Evolutionary conservation across 257 asterid genomes (phyloP), one percentile per base, ranked within the genome.

Genomic region (Oldenlandia corymbosa): DNA sequence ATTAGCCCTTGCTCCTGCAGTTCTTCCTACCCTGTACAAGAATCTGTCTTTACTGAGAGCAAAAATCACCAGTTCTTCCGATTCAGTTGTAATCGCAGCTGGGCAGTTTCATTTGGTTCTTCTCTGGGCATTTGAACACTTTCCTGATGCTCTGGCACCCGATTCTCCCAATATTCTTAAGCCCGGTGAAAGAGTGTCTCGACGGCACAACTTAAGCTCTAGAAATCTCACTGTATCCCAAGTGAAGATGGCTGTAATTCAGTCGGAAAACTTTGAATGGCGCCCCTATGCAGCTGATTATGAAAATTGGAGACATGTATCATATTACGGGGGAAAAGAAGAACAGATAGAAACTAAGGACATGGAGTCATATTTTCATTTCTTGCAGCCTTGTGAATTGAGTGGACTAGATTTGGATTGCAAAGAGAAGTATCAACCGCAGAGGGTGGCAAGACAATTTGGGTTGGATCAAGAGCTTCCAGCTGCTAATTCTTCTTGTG

Each of bases 401-500:
- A 55, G 57, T 7, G 84, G 80, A 26, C 17, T 34, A 34, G 4
- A 4, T 3, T 34, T 71, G 24, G 74, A 69, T 50, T 68, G 78
- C 27, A 59, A 66, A 20, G 76, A 75, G 28, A 66, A 37, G 39
- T 69, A 79, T 39, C 77, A 30, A 34, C 78, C 80, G 2, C 77
- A 75, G 27, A 61, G 80, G 41, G 81, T 75, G 17, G 77, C 81
- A 1, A 63, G 69, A 73, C 81, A 79, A 28, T 67, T 75, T 37
- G 79, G 84, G 16, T 42, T 62, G 4, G 81, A 79, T 53, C 84
- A 76, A 60, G 81, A 76, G 47, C 48, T 76, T 55, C 84, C 77
- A 5, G 64, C 58, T 26, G 18, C 18, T 23, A 6, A 52, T 53
- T 53, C 58, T 24, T 54, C 23, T 30, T 17, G 21, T 13, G 41